Evolutionary conservation across 441 rosid species (phyloP), one percentile per base, ranked within the genome.

Genomic region (Adansonia rubrostipa): DNA sequence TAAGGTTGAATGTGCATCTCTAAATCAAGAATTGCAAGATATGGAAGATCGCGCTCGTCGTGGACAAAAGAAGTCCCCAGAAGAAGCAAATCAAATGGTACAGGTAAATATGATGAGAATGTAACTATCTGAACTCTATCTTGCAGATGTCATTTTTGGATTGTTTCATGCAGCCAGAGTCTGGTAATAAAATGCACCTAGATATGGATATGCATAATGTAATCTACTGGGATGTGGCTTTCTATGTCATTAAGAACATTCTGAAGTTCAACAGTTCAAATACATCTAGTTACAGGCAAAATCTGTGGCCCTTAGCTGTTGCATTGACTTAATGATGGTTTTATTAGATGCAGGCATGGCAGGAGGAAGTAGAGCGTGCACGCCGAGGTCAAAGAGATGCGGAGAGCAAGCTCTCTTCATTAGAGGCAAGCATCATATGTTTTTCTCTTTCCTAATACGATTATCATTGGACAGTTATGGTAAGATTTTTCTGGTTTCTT

Each of bases 371-470:
- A 67, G 99, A 93, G 84, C 93, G 93, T 73, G 97, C 99, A 78
- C 96, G 92, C 83, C 97, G 88, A 79, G 97, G 97, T 87, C 99
- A 97, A 83, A 90, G 96, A 87, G 96, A 93, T 71, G 97, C 99
- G 4, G 99, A 95, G 86, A 92, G 88, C 90, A 97, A 93, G 89
- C 89, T 92, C 71, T 95, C 97, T 83, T 86, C 87, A 57, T 76
- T 88, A 86, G 99, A 97, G 96, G 99, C 88, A 86, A 87, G 89
- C 71, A 51, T 63, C 63, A 2, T 75, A 78, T 77, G 28, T 80
- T 56, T 73, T 75, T 73, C 69, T n/a, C 56, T 8, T 20, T 44
- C 22, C 11, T n/a, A 71, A 45, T 60, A 72, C 6, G 0, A 17
- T 79, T 76, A 40, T 65, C 74, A 50, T 76, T 75, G 33, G 70